These are phyloP conservation scores for Aureobasidium uvarum DNA, from an alignment of 2,329 filamentous ascomycete genomes.

Conservation along the genomic window DNA sequence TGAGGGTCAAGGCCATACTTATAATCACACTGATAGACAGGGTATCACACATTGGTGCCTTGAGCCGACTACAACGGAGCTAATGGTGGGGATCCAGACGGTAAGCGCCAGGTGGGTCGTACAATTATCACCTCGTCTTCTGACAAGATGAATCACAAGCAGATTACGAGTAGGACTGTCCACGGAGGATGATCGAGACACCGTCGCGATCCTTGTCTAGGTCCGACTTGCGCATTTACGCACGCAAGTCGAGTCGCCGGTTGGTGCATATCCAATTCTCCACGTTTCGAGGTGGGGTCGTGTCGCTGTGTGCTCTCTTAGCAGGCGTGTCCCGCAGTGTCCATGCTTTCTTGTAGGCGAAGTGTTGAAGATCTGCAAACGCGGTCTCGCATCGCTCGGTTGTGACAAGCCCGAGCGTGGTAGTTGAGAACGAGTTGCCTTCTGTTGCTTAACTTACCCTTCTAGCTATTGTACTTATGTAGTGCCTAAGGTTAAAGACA, in stretches of 20 bases:
- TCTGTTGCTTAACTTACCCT: background rate
- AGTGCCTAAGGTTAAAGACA: background rate
- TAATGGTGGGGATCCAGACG: background rate
- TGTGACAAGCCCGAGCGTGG: background rate
- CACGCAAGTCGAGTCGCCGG: background rate
- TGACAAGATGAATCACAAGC: background rate
- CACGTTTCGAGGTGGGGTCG: background rate
- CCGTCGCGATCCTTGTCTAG: too few species aligned
- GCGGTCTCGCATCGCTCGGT: background rate
- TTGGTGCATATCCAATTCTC: too few species aligned
- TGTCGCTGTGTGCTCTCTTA: background rate
- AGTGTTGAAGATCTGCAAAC: background rate
- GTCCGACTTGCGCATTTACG: too few species aligned
- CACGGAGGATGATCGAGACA: background rate
- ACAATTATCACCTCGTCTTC: background rate
- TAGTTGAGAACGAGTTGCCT: background rate
- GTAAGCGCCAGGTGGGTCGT: background rate
- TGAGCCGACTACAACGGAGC: background rate
- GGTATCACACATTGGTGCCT: background rate
- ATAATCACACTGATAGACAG: too few species aligned
- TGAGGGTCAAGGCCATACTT: background rate
- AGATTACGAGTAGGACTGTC: background rate
- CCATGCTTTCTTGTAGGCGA: constrained; percentile 6
- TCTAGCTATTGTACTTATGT: too few species aligned
- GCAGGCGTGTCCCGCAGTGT: background rate